phyloP scores from a whole-genome alignment of 768 basidiomycete genomes.

The Amanita pseudoporphyria region DNA sequence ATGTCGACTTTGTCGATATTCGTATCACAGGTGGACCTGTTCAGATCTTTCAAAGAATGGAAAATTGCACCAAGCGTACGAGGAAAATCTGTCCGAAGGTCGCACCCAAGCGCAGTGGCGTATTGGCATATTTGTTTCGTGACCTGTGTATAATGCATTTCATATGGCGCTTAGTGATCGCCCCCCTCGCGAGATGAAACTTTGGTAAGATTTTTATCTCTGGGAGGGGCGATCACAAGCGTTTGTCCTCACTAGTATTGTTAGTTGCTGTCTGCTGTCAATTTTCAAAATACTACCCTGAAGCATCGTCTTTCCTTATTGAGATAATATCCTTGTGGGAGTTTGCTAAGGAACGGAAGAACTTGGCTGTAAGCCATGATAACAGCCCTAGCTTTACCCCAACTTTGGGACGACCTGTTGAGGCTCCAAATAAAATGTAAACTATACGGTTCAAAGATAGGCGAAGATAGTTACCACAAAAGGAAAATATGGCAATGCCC shows the following conservation, averaged over 20 bases:
- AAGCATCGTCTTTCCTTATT: no score
- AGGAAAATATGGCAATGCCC: no score
- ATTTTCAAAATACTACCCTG: no score
- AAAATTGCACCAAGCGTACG: neutral
- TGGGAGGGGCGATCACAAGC: neutral
- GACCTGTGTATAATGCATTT: neutral
- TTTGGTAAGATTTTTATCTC: neutral
- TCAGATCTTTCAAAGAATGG: neutral
- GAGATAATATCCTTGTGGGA: no score
- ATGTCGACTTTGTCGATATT: constrained; percentile 2
- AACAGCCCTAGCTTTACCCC: no score
- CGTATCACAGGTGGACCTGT: neutral
- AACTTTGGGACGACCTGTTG: no score
- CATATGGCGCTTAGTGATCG: neutral
- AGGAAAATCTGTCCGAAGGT: neutral
- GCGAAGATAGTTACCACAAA: no score
- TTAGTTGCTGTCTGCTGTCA: neutral
- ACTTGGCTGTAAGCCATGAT: no score
- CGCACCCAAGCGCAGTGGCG: neutral
- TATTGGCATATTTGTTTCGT: constrained; percentile 2
- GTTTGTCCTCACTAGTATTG: neutral
- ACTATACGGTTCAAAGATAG: no score
- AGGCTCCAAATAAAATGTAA: no score
- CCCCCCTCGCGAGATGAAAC: neutral
- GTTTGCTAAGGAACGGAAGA: no score